Percentiles rank a stretch among this genome's conserved stretches.
Evolutionary conservation across 2,329 filamentous ascomycete genomes (phyloP).

Genomic region (Aspergillus ibericus): DNA sequence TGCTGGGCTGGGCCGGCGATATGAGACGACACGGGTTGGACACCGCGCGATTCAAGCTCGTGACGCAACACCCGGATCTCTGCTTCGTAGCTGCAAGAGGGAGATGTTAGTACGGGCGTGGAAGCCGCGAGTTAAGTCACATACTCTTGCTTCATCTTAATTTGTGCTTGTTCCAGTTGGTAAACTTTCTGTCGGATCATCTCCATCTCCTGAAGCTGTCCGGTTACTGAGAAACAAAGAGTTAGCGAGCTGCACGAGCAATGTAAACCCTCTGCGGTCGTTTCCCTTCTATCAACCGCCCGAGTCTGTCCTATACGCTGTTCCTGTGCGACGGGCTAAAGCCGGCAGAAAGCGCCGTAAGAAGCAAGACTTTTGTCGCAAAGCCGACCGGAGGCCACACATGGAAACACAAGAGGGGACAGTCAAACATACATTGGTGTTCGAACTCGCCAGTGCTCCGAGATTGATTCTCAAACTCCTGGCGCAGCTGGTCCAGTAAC

Average conservation of each 20-base stretch:
- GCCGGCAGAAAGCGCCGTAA: neutral
- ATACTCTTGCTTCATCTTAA: slow-evolving; percentile 88
- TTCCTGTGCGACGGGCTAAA: neutral
- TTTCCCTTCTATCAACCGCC: neutral
- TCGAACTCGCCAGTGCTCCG: slow-evolving; percentile 84
- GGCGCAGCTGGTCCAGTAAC: slow-evolving; percentile 84
- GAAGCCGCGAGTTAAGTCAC: slow-evolving; percentile 32
- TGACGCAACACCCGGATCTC: slow-evolving; percentile 82
- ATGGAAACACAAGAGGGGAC: neutral
- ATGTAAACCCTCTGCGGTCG: too few relatives aligned
- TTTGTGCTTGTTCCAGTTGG: slow-evolving; percentile 84
- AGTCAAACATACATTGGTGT: slow-evolving; percentile 75
- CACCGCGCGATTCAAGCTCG: slow-evolving; percentile 75
- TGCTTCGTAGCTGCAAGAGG: slow-evolving; percentile 75
- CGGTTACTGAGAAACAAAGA: slow-evolving; percentile 63
- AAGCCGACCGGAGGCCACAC: neutral
- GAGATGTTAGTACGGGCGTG: slow-evolving; percentile 18
- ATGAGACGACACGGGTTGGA: slow-evolving; percentile 64
- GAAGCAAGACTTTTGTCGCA: neutral
- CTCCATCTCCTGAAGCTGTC: slow-evolving; percentile 93
- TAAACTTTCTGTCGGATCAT: slow-evolving; percentile 92
- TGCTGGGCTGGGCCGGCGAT: slow-evolving; percentile 73
- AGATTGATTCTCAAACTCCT: slow-evolving; percentile 84
- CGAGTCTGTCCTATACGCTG: neutral
- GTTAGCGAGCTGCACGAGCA: slow-evolving; percentile 5